Conservation (phyloP, 768 basidiomycete species). For the Clitopilus passeckerianus region DNA sequence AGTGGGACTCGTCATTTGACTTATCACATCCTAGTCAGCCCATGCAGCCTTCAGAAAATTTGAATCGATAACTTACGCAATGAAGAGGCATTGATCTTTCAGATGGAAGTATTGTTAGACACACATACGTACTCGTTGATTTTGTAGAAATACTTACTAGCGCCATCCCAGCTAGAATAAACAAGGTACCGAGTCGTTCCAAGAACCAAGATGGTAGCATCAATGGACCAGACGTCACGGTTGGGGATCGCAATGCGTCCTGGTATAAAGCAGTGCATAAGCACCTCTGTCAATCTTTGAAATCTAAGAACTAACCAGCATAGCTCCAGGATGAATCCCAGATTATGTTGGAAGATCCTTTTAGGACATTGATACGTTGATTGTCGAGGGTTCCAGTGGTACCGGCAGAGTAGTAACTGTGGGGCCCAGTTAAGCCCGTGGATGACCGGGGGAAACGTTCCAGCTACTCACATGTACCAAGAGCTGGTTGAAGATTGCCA, state of each 20-base stretch:
- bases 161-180: slow-evolving; percentile 27
- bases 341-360: slow-evolving; percentile 23
- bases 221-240: slow-evolving; percentile 30
- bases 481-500: slow-evolving; percentile 15
- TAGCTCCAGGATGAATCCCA: slow-evolving; percentile 28
- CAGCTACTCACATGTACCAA: slow-evolving; percentile 23
- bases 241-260: slow-evolving; percentile 24
- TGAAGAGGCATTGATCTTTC: slow-evolving; percentile 27
- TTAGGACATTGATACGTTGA: slow-evolving; percentile 24
- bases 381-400: slow-evolving; percentile 25
- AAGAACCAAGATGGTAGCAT: slow-evolving; percentile 22
- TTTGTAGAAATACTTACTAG: slow-evolving; percentile 11
- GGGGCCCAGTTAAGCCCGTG: background rate
- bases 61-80: slow-evolving; percentile 12
- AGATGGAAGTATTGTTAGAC: background rate
- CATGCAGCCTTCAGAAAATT: no score
- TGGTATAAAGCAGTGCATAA: background rate
- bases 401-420: slow-evolving; percentile 26
- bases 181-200: slow-evolving; percentile 21
- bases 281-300: background rate
- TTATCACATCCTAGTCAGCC: slow-evolving; percentile 1
- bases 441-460: background rate
- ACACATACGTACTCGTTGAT: background rate
- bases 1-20: slow-evolving; percentile 24
- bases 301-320: slow-evolving; percentile 13